Evolutionary conservation across 1,139 yeast genomes (phyloP).

Genomic region (Nakaseomyces kungkrabaensis): DNA sequence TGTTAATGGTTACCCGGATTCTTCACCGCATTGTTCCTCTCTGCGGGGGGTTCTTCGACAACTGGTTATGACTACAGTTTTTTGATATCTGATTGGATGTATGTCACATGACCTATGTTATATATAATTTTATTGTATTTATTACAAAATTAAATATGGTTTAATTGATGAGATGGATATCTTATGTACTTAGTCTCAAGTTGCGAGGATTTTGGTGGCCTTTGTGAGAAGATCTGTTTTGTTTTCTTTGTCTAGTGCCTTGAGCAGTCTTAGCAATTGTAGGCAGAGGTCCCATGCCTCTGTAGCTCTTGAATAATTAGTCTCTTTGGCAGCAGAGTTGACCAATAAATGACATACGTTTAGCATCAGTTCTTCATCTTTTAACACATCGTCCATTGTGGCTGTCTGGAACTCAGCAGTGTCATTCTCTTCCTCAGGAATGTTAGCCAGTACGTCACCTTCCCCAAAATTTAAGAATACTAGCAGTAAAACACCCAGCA

Average conservation of each 20-base stretch:
- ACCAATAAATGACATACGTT: conserved; percentile 35
- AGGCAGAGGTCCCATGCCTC: conserved; percentile 42
- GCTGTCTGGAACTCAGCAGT: conserved; percentile 12
- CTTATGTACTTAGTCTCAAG: neutral
- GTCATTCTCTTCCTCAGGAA: conserved; percentile 8
- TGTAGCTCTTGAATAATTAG: conserved; percentile 30
- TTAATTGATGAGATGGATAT: too few species aligned
- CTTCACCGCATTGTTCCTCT: neutral
- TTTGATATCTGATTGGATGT: conserved; percentile 2
- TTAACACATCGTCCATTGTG: conserved; percentile 4
- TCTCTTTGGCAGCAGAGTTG: conserved; percentile 24
- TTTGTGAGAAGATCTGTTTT: conserved; percentile 18
- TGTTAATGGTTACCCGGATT: neutral
- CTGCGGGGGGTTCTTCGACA: neutral
- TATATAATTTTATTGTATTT: neutral
- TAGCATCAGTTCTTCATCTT: conserved; percentile 33
- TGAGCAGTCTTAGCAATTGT: conserved; percentile 39
- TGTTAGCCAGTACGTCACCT: conserved; percentile 13
- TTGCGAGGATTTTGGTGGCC: conserved; percentile 17
- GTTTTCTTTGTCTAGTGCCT: conserved; percentile 33
- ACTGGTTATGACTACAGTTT: neutral
- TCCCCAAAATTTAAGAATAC: conserved; percentile 37
- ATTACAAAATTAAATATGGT: too few species aligned
- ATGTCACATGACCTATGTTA: neutral
- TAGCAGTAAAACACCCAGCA: conserved; percentile 37